These are phyloP conservation scores for Hypoxylon sp. DNA, from an alignment of 2,329 filamentous ascomycete genomes.

Conservation along the genomic window DNA sequence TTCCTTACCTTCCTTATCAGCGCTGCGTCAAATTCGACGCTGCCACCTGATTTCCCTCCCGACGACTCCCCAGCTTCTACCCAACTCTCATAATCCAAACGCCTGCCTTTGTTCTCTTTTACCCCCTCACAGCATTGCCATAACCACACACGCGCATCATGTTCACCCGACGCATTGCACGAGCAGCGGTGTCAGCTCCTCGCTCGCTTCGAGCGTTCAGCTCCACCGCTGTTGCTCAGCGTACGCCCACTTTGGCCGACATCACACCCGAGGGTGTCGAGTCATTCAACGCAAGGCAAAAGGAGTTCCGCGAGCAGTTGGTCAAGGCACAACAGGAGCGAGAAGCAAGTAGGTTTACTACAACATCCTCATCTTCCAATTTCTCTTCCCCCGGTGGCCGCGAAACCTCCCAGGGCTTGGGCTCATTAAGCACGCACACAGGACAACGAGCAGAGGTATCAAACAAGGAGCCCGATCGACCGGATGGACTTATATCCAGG, in stretches of 20 bases:
- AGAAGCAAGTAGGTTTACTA: conserved; percentile 82
- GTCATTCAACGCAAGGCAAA: conserved; percentile 86
- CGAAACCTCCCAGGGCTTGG: conserved; percentile 65
- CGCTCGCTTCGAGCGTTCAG: conserved; percentile 71
- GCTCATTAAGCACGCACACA: conserved; percentile 74
- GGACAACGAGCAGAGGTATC: conserved; percentile 71
- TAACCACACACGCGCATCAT: conserved; percentile 59
- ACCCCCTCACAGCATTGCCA: background rate
- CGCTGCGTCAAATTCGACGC: conserved; percentile 36
- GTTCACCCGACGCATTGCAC: conserved; percentile 67
- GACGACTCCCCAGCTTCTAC: conserved; percentile 1
- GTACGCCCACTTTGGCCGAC: conserved; percentile 86
- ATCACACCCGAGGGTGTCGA: conserved; percentile 80
- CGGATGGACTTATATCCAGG: conserved; percentile 81
- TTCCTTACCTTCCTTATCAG: conserved; percentile 7
- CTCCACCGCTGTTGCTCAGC: conserved; percentile 65
- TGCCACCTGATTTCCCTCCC: background rate
- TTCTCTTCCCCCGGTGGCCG: conserved; percentile 29
- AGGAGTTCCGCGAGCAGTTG: conserved; percentile 87
- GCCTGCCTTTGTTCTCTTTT: conserved; percentile 25
- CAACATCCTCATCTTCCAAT: conserved; percentile 41
- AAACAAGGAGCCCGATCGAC: conserved; percentile 72
- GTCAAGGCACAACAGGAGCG: conserved; percentile 83
- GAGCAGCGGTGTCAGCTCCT: conserved; percentile 61
- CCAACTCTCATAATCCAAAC: conserved; percentile 13